A percentile compares a stretch with the other conserved stretches of the same genome.
These are phyloP conservation scores for Daldinia sp. DNA, from an alignment of 2,329 filamentous ascomycete species.

Conservation along the genomic window DNA sequence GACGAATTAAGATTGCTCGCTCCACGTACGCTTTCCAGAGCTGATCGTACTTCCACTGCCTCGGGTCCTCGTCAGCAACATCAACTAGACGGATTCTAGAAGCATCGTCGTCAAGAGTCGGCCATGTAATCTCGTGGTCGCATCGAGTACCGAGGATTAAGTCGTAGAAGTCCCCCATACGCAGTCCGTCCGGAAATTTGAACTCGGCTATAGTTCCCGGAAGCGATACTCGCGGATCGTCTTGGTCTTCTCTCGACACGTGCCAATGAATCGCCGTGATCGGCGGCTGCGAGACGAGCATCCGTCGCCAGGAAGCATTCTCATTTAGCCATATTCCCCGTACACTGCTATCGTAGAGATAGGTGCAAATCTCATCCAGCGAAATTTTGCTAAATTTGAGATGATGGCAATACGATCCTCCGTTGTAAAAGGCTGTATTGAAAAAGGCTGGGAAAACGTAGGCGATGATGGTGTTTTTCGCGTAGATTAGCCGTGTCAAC, in stretches of 20 bases:
- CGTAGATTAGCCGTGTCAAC: not conserved
- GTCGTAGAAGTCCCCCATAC: not conserved
- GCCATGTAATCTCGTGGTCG: not conserved
- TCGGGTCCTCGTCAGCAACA: not conserved
- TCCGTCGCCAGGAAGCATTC: not conserved
- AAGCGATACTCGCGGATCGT: not conserved
- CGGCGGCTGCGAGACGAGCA: not conserved
- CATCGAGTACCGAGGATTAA: not conserved
- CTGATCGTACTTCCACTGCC: not conserved
- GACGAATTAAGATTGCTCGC: not conserved
- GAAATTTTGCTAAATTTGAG: not conserved
- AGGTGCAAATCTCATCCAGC: not conserved
- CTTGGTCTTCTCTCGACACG: not conserved
- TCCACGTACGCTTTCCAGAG: not conserved
- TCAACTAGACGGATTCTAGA: not conserved
- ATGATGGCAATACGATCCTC: not conserved
- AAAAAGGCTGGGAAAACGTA: not conserved
- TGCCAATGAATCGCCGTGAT: not conserved
- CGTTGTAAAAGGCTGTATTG: not conserved
- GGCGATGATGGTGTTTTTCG: not conserved
- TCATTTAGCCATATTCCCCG: not conserved
- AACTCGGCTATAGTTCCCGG: not conserved
- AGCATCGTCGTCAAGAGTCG: not conserved
- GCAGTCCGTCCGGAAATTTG: not conserved
- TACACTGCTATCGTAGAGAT: not conserved